Evolutionary conservation across 163 green algal species (phyloP), one percentile per base, ranked within the genome.

Genomic region (Botryococcus braunii): DNA sequence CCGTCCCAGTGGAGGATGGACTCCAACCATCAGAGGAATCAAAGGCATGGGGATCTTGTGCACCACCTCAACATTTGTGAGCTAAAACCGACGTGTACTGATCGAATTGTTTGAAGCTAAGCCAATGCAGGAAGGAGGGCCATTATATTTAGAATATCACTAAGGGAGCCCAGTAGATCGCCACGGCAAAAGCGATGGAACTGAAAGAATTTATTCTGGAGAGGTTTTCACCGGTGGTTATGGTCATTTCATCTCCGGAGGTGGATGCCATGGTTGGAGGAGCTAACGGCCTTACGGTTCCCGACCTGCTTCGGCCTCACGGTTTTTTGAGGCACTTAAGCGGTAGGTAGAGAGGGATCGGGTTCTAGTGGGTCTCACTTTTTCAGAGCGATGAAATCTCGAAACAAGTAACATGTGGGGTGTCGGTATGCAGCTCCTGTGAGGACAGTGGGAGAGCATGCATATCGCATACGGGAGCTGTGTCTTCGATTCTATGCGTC

Each of bases 301-400:
- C 87, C 0, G 88, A 97, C 59, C 52, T 97, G 39, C 75, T 97
- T 35, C 74, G 88, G 3, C 89, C 91, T 0, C 84, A 86, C 73
- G 81, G 82, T 13, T 71, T 81, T 8, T 66, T 95, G 5, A 76
- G 78, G 34, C 71, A 91, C 46, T 71, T 97, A 9, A 95, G 94
- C 61, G 83, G 82, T 90, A 59, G n/a, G n/a, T n/a, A 32, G 74
- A 21, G 39, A 9, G 9, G 8, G 34, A 52, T 39, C 17, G 50
- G n/a, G 34, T 61, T 61, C 7, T 23, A 32, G 50, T 39, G 35
- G 5, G 35, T 52, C 37, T 55, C n/a, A 5, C 60, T 25, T 21
- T n/a, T 52, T 4, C n/a, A 32, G 40, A 40, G 8, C 21, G 7
- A 40, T 43, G 40, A 29, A n/a, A 9, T 58, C n/a, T 29, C 9